phyloP scores from a whole-genome alignment of 1,284 basidiomycete species.

The Erythrobasidium hasegawianum region DNA sequence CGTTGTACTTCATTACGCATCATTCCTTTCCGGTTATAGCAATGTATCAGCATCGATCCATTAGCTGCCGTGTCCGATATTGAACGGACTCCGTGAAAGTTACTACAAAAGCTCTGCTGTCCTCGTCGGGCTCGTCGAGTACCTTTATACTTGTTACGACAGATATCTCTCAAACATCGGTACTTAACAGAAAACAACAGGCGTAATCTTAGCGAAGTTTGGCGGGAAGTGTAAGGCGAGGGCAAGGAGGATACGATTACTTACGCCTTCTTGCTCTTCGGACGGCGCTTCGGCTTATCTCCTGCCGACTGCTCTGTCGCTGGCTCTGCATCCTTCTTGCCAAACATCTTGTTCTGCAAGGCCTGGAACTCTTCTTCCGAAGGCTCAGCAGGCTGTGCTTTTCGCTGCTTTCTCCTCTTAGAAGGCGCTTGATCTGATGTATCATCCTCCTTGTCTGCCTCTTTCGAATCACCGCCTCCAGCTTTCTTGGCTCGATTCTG shows the following conservation, averaged over 20 bases:
- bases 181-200: no score
- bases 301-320: neutral
- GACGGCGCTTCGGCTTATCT: conserved; percentile 5
- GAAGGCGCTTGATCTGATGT: conserved; percentile 56
- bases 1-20: no score
- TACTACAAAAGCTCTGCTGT: no score
- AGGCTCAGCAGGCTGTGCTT: conserved; percentile 54
- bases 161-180: no score
- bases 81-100: no score
- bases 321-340: neutral
- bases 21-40: no score
- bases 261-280: neutral
- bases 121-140: no score
- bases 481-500: conserved; percentile 48
- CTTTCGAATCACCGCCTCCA: conserved; percentile 46
- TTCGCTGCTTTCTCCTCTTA: conserved; percentile 48
- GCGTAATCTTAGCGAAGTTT: no score
- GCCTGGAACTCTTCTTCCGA: conserved; percentile 66
- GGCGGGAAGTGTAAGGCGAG: no score
- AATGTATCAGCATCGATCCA: no score
- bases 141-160: no score
- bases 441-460: conserved; percentile 50
- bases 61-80: no score
- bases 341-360: conserved; percentile 60
- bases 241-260: neutral